Base-by-base conservation (phyloP, 768 basidiomycete species). In the Inosperma sp. region DNA sequence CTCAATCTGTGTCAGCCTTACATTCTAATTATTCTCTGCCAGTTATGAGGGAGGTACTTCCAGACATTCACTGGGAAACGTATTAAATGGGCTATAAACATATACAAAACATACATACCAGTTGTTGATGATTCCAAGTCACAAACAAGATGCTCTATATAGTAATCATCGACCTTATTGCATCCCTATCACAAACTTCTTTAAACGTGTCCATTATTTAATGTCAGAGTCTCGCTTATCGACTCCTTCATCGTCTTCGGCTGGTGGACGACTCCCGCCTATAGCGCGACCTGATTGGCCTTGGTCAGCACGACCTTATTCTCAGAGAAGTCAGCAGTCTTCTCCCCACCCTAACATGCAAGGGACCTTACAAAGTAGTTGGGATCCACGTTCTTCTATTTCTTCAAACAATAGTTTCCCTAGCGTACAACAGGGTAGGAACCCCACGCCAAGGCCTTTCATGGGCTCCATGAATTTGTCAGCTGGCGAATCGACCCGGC, bases 1-100 rank as follows among this genome's bases (percentile, higher is more conserved):
- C 33, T 3, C 42, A 30, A 21, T 43, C 10, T 34, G 21, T 12
- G 10, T 33, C 47, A 29, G 50, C 25, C 19, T 54, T 17, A 43
- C 51, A 43, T 5, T 35, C 0, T 31, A 2, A 10, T 7, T 16
- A 17, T 19, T 43, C 31, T 34, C n/a, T 25, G 30, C 36, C 51
- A 86, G 85, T 90, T 27, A 93, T 94, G 89, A 79, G 88, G 50
- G 68, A 82, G 26, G 78, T 88, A n/a, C 60, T 93, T 56, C 80
- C 84, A 1, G 79, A 86, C 52, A 57, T 78, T 10, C 72, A 85
- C 55, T 92, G 89, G 89, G 85, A 88, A 67, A 85, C 83, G 5
- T 91, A 83, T n/a, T n/a, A n/a, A n/a, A n/a, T n/a, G n/a, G n/a
- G n/a, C n/a, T n/a, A n/a, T n/a, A n/a, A n/a, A n/a, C n/a, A n/a